Evolutionary conservation across 257 asterid species (phyloP), one percentile per base, ranked within the genome.

Genomic region (Solanum sejunctum): DNA sequence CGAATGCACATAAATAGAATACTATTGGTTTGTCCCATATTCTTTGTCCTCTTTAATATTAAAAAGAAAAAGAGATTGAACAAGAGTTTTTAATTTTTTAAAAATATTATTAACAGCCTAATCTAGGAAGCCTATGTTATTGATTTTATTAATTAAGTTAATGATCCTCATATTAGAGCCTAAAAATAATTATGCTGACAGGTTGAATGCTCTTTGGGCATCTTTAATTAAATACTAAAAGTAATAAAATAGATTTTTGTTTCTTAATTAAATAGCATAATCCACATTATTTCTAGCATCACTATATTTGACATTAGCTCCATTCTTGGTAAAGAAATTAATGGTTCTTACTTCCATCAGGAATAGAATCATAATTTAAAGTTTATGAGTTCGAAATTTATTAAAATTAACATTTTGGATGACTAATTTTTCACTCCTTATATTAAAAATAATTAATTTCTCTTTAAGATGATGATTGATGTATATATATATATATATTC

Each of bases 21-120:
- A 85, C 70, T 60, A 88, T 89, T 89, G 91, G 91, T 57, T 72
- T 87, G 89, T 86, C 88, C 83, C 41, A 61, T 80, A 80, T 80
- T 58, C 83, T 28, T 80, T 80, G 52, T 78, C 80, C 66, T 88
- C 43, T 84, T 84, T 79, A 81, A 64, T 52, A 6, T 23, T 73
- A 20, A 73, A n/a, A 15, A 47, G 8, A 2, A 13, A 4, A 20
- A 36, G 18, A 20, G n/a, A 21, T 21, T 10, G 39, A 47, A 47
- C 8, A n/a, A 73, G 13, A 47, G n/a, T 66, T 28, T 64, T 28
- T 1, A 20, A 20, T 64, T 64, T 1, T 55, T 55, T 12, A 36
- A 36, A 36, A 36, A 41, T 47, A 13, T 8, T 1, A 75, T 75
- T 49, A 49, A 75, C 8, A 75, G 39, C 45, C 61, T 49, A 49